These are phyloP conservation scores for Neolentinus lepideus DNA, from an alignment of 1,284 basidiomycete genomes.

Conservation along the genomic window DNA sequence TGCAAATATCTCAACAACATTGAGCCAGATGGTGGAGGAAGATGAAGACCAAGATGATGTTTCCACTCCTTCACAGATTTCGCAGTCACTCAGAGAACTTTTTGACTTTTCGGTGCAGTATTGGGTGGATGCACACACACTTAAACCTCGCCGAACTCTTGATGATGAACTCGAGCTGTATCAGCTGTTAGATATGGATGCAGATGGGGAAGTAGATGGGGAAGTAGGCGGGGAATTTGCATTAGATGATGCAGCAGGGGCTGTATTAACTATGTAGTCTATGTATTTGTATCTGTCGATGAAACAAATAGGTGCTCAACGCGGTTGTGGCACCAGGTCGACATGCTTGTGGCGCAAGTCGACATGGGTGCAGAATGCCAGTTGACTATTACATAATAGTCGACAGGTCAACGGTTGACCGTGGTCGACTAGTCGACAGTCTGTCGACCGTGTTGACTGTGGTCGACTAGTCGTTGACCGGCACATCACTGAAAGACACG, in stretches of 20 bases:
- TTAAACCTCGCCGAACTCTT: neutral
- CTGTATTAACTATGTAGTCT: neutral
- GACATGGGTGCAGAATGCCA: neutral
- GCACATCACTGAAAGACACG: neutral
- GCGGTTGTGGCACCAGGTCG: neutral
- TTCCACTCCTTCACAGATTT: too few species aligned
- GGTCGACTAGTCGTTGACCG: neutral
- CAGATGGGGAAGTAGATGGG: conserved; percentile 5
- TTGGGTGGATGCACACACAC: conserved; percentile 5
- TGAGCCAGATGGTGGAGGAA: neutral
- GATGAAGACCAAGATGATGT: neutral
- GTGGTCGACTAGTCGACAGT: too few species aligned
- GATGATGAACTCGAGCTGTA: conserved; percentile 8
- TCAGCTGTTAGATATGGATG: conserved; percentile 8
- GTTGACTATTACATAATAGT: neutral
- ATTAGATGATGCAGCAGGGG: neutral
- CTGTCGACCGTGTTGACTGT: neutral
- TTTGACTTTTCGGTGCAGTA: neutral
- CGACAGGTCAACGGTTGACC: neutral
- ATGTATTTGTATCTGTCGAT: neutral
- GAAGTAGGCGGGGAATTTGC: too few species aligned
- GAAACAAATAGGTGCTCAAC: neutral
- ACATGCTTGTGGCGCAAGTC: neutral
- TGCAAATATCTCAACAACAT: too few species aligned
- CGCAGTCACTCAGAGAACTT: neutral